Conservation (phyloP, 345 rosid genomes). For the Linum trigynum region DNA sequence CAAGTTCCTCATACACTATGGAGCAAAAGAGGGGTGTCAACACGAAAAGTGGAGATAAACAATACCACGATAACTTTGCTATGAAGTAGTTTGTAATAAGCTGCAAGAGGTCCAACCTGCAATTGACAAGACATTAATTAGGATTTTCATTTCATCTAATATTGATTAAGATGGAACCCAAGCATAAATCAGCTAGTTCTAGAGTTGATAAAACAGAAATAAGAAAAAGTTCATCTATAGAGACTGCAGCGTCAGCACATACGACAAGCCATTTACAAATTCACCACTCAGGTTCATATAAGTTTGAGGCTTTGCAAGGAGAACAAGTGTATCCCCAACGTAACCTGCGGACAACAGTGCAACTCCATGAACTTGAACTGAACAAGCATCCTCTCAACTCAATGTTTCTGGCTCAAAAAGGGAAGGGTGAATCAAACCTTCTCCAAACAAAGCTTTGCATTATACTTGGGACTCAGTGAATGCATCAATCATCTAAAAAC, state of each 20-base stretch:
- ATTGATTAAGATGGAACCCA: too few relatives aligned
- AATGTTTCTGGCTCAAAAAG: neutral
- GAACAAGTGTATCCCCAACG: slow-evolving; percentile 45
- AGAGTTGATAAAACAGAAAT: too few relatives aligned
- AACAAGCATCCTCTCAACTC: neutral
- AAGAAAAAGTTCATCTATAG: neutral
- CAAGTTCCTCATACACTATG: slow-evolving; percentile 1
- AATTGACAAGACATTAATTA: slow-evolving; percentile 2
- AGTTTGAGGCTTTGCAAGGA: slow-evolving; percentile 75
- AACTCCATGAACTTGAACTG: slow-evolving; percentile 1
- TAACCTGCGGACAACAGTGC: slow-evolving; percentile 28
- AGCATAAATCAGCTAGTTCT: too few relatives aligned
- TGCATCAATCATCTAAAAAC: slow-evolving; percentile 68
- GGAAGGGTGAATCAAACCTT: slow-evolving; percentile 30
- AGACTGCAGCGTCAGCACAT: neutral
- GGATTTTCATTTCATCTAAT: too few relatives aligned
- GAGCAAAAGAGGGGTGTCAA: neutral
- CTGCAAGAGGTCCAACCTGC: slow-evolving; percentile 85
- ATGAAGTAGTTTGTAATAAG: slow-evolving; percentile 82
- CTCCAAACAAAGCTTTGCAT: slow-evolving; percentile 66
- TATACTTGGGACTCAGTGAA: slow-evolving; percentile 52
- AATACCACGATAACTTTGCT: slow-evolving; percentile 76
- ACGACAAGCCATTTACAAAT: slow-evolving; percentile 41
- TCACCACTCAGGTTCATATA: slow-evolving; percentile 97
- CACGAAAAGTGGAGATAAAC: slow-evolving; percentile 9